Base-by-base conservation (phyloP, 176 grass and related monocot genomes). In the Carex kokanica region DNA sequence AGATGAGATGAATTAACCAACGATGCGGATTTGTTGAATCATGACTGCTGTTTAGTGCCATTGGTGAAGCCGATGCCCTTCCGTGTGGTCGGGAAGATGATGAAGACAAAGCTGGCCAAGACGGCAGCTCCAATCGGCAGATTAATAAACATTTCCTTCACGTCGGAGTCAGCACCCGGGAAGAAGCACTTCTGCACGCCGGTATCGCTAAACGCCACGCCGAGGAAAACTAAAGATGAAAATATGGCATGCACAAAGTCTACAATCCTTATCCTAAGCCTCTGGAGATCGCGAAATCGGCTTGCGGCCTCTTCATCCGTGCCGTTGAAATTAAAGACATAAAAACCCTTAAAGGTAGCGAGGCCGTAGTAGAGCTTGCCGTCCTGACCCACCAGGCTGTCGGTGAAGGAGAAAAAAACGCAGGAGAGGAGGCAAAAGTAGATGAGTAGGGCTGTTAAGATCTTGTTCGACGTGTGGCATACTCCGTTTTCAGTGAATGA, bases 311-410 rank as follows among this genome's bases (percentile, higher is more conserved):
- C 78, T 2, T 72, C 78, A 15, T 83, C 67, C 2, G 25, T 34
- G 15, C 82, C 82, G 20, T 24, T 11, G 78, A 84, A 87, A 69
- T 92, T 92, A 70, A 92, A 85, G 1, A 92, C 45, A 40, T 83
- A 57, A 79, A 92, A 77, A 2, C 90, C 88, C 1, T 31, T 54
- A 1, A 84, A 56, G 16, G 88, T 92, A 2, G 90, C 90, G 29
- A 92, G 12, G 77, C 90, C 87, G 25, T 92, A 87, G 85, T 92
- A 92, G 78, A 85, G 85, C 85, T 87, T 89, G 60, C 62, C 55
- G 45, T 92, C 87, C 6, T 43, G 12, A 71, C 87, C 87, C 23
- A 68, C 16, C 20, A 92, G 18, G 78, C 82, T 87, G 69, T 92
- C 87, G 16, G 87, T 92, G 85, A 92, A 87, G 83, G 81, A 78